Evolutionary conservation across 176 grass and related monocot genomes (phyloP).

Genomic region (Leersia perrieri): DNA sequence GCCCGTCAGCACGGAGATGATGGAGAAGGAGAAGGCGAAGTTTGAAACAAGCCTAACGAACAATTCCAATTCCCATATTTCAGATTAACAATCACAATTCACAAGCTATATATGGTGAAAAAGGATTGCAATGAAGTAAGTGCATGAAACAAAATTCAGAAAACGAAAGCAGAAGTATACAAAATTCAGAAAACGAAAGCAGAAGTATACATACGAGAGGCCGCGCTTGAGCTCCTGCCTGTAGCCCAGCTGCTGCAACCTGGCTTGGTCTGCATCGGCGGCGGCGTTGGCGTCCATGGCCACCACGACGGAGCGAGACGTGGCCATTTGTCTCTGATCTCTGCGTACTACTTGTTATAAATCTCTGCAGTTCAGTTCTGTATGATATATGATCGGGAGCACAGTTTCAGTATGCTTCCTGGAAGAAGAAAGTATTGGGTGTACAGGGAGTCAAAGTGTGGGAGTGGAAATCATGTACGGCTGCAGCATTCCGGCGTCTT

Average conservation of each 20-base stretch:
- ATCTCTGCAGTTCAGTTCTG: background rate
- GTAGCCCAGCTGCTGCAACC: conserved; percentile 56
- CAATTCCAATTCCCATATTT: background rate
- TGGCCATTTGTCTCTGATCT: background rate
- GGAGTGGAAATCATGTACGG: background rate
- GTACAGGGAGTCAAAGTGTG: background rate
- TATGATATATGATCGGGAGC: too few species aligned
- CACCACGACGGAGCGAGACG: background rate
- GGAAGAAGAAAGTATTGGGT: background rate
- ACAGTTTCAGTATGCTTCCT: background rate
- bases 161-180: background rate
- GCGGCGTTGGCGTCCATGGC: background rate
- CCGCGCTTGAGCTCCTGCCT: conserved; percentile 79
- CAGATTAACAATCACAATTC: background rate
- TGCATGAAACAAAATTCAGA: background rate
- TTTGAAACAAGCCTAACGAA: background rate
- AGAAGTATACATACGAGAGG: conserved; percentile 39
- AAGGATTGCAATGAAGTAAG: background rate
- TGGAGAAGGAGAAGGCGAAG: conserved; percentile 53
- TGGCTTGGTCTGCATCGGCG: conserved; percentile 31
- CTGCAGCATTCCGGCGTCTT: background rate
- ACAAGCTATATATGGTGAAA: background rate
- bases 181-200: background rate
- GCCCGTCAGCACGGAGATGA: conserved; percentile 61
- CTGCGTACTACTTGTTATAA: background rate